Evolutionary conservation across 2,329 filamentous ascomycete species (phyloP).

Genomic region (Didymella pinodella): DNA sequence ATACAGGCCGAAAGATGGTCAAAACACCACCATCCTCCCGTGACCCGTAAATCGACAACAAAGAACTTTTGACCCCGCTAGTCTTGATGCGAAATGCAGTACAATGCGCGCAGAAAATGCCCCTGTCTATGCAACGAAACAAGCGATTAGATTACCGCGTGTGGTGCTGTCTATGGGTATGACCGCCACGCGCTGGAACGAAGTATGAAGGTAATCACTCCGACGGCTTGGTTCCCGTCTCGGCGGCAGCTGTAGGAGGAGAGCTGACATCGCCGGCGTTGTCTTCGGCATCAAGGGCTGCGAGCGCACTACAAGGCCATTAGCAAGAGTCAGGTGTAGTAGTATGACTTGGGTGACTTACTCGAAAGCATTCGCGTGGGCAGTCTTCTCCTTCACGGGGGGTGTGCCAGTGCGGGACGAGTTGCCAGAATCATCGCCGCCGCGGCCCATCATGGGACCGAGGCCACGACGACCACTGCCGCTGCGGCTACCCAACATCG

Average conservation of each 20-base stretch:
- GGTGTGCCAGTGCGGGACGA: conserved; percentile 92
- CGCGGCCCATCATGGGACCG: conserved; percentile 69
- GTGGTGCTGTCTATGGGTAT: conserved; percentile 49
- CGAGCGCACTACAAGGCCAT: conserved; percentile 58
- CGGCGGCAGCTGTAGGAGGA: conserved; percentile 68
- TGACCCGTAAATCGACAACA: conserved; percentile 32
- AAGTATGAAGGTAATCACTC: conserved; percentile 49
- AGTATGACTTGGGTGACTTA: conserved; percentile 58
- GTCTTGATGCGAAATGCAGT: conserved; percentile 47
- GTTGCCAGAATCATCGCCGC: conserved; percentile 83
- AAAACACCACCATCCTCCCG: conserved; percentile 27
- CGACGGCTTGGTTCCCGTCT: conserved; percentile 45
- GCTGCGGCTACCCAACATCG: conserved; percentile 86
- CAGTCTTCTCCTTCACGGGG: conserved; percentile 71
- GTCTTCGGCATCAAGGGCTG: conserved; percentile 63
- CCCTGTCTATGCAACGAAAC: conserved; percentile 52
- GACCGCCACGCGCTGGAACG: conserved; percentile 45
- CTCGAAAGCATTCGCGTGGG: conserved; percentile 89
- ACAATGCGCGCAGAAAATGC: conserved; percentile 51
- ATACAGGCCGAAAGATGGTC: conserved; percentile 28
- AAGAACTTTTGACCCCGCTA: conserved; percentile 37
- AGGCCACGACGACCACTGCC: conserved; percentile 83
- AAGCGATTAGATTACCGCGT: conserved; percentile 52
- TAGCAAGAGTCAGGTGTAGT: conserved; percentile 17
- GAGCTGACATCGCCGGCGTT: conserved; percentile 66